Base-by-base conservation (phyloP, 1,284 basidiomycete genomes). In the Prillingera fragicola region DNA sequence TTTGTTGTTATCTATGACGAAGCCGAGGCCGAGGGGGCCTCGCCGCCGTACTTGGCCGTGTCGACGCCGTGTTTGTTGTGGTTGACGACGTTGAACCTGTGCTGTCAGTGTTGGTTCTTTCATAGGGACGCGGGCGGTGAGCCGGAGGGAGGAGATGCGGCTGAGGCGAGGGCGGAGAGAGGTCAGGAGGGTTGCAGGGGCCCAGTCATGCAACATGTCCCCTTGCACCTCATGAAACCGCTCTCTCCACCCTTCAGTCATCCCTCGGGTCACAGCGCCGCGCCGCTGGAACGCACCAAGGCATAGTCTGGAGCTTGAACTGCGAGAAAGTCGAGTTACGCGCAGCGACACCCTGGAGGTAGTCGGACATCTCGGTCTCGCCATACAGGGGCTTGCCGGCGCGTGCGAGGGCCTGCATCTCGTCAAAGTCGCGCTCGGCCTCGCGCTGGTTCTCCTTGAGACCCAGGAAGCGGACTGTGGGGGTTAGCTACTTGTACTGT, bases 301-400 rank as follows among this genome's bases (percentile, higher is more conserved):
- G 73, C 49, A 75, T 63, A 41, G 66, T 62, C 35, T 60, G 57
- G 43, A 75, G 84, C 73, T 91, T 92, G 61, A 92, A 79, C 69
- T 91, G 89, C 23, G 85, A 87, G 75, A 83, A 94, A n/a, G 79
- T 83, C 18, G 88, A 92, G 76, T 97, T 96, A 59, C 87, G 79
- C 72, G 84, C 80, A 24, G 94, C 91, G 38, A 85, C 81, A 49
- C 80, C 83, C 73, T 96, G 92, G 45, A 96, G 81, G 82, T 90
- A 95, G 29, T 75, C 77, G 22, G 85, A 83, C 63, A 97, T 81
- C 54, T 80, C 77, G 21, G 85, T 86, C 69, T 83, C 78, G 54
- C 90, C 90, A 65, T 91, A 87, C 35, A 95, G 68, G 13, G 89
- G 81, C 66, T 87, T 81, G 43, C 89, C 89, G 53, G 82, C 78